Base-by-base conservation (phyloP, 2,329 filamentous ascomycete genomes). In the Claviceps arundinis region DNA sequence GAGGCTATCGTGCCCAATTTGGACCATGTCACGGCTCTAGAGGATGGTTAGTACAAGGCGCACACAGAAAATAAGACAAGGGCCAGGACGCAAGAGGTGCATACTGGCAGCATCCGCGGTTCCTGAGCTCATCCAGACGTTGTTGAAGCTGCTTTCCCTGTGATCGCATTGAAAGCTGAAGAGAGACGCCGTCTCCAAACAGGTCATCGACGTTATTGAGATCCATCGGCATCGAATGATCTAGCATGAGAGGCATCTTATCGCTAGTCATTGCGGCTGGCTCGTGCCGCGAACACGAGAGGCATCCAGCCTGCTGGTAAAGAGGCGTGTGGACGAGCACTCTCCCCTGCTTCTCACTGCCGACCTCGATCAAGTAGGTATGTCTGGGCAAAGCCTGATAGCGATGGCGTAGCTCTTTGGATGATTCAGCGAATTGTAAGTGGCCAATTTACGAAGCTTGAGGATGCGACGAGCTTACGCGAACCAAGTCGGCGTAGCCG, bases 1-100 rank as follows among this genome's bases (percentile, higher is more conserved):
- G 84, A 85, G 30, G 90, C 90, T 58, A 97, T 87, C 54, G 84
- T 89, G 44, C 91, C 91, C 55, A 82, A 79, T 60, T 84, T 89
- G 11, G 91, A 95, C 90, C 91, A 97, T 34, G 86, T 82, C 51
- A 96, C 78, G 57, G 81, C 81, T 64, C 89, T 94, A 59, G 45
- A 47, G 46, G 47, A 47, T 5, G 6, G 38, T 51, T 54, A 54
- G 52, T 24, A 19, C 34, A 8, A 22, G 34, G 5, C 46, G 9
- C 37, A 13, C 9, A 34, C 16, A 37, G 17, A 8, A 30, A 41
- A 30, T 4, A 8, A 46, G 24, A 46, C 4, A 34, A 11, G 2
- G 38, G 48, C 4, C 19, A 22, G 34, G 17, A 45, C 6, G n/a
- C 34, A 16, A 22, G 17, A 38, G 26, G 11, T 38, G n/a, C 82